phyloP scores from a whole-genome alignment of 2,329 filamentous ascomycete genomes.

The Penicillium griseofulvum region DNA sequence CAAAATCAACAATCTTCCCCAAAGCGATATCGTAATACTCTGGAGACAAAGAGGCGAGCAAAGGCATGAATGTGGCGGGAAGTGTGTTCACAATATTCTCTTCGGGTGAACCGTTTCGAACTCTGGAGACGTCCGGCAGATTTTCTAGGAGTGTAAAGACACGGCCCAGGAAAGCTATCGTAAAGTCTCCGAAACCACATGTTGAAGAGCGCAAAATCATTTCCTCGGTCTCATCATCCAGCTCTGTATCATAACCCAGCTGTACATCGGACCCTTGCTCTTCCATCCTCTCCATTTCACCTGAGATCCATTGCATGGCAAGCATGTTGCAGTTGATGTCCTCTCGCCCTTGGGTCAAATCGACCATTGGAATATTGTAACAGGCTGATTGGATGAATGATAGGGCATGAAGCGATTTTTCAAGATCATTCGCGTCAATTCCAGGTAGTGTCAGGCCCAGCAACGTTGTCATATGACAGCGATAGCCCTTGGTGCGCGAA shows the following conservation, averaged over 20 bases:
- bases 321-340: constrained; percentile 70
- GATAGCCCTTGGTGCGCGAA: constrained; percentile 89
- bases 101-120: constrained; percentile 87
- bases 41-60: constrained; percentile 86
- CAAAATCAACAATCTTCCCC: constrained; percentile 88
- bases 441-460: constrained; percentile 90
- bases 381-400: constrained; percentile 94
- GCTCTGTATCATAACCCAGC: constrained; percentile 77
- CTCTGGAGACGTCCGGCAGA: constrained; percentile 81
- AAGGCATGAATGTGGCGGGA: constrained; percentile 82
- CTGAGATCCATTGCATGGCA: constrained; percentile 89
- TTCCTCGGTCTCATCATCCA: constrained; percentile 82
- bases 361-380: constrained; percentile 90
- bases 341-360: constrained; percentile 67
- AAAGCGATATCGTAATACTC: constrained; percentile 90
- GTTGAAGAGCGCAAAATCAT: constrained; percentile 90
- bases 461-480: constrained; percentile 91
- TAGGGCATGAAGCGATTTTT: constrained; percentile 91
- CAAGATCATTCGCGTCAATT: constrained; percentile 95
- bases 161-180: constrained; percentile 84
- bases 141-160: constrained; percentile 96
- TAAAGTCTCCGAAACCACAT: constrained; percentile 87
- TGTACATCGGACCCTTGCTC: constrained; percentile 78
- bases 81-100: constrained; percentile 96
- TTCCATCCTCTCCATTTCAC: constrained; percentile 92